Evolutionary conservation across 1,284 basidiomycete species (phyloP).

Genomic region (Mycosarcoma mackinlayi): DNA sequence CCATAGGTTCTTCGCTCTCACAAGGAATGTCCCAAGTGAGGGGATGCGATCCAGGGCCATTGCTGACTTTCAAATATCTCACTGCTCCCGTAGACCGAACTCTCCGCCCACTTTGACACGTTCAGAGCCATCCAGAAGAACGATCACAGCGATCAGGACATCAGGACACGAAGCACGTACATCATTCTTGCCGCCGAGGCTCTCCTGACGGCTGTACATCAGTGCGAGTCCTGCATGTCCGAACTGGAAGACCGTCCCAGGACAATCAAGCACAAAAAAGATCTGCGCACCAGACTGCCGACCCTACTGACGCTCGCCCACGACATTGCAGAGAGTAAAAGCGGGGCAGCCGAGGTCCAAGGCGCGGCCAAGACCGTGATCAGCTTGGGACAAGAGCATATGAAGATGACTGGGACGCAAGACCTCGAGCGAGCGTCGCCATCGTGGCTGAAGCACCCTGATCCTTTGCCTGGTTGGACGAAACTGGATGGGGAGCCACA

Average conservation of each 20-base stretch:
- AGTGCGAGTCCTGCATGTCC: constrained; percentile 7
- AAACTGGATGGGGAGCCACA: background rate
- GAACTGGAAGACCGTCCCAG: background rate
- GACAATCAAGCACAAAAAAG: background rate
- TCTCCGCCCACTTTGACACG: no score
- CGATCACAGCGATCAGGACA: background rate
- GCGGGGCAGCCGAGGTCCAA: background rate
- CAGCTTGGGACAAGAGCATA: background rate
- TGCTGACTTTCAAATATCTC: no score
- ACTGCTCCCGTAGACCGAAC: no score
- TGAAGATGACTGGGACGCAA: background rate
- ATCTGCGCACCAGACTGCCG: background rate
- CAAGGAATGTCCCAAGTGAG: no score
- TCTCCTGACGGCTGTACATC: constrained; percentile 14
- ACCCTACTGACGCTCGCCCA: constrained; percentile 2
- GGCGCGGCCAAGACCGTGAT: constrained; percentile 1
- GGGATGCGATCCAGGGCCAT: no score
- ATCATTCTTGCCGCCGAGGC: constrained; percentile 25
- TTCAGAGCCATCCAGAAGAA: background rate
- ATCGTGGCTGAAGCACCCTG: constrained; percentile 15
- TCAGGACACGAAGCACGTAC: background rate
- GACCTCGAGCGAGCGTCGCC: background rate
- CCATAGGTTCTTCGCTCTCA: no score
- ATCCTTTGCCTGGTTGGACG: constrained; percentile 6
- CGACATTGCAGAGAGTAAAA: background rate